Evolutionary conservation across 1,284 basidiomycete genomes (phyloP).

Genomic region (Irpex lacteus): DNA sequence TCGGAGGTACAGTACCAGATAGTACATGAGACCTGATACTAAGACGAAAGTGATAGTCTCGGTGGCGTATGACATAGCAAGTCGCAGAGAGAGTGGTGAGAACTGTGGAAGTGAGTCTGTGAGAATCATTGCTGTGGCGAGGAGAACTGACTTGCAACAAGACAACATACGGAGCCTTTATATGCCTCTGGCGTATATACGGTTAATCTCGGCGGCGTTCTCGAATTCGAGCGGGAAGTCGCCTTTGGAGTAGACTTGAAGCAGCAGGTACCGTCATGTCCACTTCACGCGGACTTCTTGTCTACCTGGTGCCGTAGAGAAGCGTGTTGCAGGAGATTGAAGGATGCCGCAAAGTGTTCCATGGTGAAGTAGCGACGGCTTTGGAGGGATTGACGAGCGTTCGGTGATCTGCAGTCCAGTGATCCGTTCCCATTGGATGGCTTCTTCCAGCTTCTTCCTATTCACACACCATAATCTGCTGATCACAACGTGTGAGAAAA

Average conservation of each 20-base stretch:
- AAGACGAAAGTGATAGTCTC: not conserved
- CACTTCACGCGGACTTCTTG: not conserved
- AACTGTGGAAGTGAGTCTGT: not conserved
- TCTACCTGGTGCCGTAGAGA: not conserved
- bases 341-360: not conserved
- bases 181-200: not conserved
- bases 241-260: not conserved
- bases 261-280: not conserved
- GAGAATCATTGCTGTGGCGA: not conserved
- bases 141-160: not conserved
- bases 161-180: not conserved
- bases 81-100: not conserved
- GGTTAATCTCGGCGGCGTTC: not conserved
- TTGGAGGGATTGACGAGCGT: too few relatives aligned
- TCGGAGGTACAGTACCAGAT: conserved; percentile 53
- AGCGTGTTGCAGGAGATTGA: not conserved
- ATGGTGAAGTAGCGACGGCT: not conserved
- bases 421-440: not conserved
- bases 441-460: not conserved
- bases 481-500: not conserved
- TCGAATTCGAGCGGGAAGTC: not conserved
- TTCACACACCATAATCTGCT: not conserved
- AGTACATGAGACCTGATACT: not conserved
- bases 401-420: not conserved
- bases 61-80: not conserved